These are phyloP conservation scores for Crucihimalaya himalaica DNA, from an alignment of 345 rosid species.

Conservation along the genomic window DNA sequence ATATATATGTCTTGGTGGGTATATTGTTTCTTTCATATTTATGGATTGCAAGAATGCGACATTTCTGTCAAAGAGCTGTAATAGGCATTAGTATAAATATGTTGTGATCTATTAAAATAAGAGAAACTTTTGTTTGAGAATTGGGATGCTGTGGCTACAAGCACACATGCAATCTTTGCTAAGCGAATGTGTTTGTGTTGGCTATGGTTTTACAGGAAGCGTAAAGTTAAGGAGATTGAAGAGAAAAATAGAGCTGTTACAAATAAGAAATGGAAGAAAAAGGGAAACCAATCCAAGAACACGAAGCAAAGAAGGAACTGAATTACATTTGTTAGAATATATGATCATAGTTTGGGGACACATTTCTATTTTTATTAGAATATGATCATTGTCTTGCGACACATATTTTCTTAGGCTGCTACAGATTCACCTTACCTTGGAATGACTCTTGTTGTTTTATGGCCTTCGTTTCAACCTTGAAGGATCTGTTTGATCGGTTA, in stretches of 20 bases:
- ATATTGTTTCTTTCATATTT: background rate
- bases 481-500: background rate
- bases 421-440: conserved; percentile 10
- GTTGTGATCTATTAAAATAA: background rate
- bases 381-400: conserved; percentile 4
- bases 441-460: conserved; percentile 2
- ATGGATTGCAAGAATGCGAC: background rate
- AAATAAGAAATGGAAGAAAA: conserved; percentile 84
- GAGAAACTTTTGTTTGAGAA: background rate
- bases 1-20: background rate
- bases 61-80: background rate
- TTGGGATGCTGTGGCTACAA: background rate
- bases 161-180: background rate
- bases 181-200: conserved; percentile 1
- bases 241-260: conserved; percentile 55
- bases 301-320: conserved; percentile 67
- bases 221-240: conserved; percentile 85
- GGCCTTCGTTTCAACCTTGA: background rate
- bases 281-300: conserved; percentile 57
- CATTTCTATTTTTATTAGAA: background rate
- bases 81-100: background rate
- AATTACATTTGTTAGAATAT: conserved; percentile 24
- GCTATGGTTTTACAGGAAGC: conserved; percentile 56
- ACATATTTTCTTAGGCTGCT: background rate
- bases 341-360: conserved; percentile 12